Base-by-base conservation (phyloP, 176 grass and related monocot species). In the Oryza australiensis region DNA sequence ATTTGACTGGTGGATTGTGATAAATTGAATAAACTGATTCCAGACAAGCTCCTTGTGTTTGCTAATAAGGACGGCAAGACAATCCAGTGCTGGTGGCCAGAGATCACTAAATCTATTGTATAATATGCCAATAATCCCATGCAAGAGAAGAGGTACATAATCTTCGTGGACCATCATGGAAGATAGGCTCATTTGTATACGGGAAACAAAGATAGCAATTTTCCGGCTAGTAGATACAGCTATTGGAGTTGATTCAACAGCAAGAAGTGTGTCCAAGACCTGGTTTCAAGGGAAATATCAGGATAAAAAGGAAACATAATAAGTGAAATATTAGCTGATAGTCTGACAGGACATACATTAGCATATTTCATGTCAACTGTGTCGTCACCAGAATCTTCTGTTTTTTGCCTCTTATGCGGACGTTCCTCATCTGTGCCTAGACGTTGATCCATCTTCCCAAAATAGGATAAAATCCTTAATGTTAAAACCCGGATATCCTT, bases 61-160 rank as follows among this genome's bases (percentile, higher is more conserved):
- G 62, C 71, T 84, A 73, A 98, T 81, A 67, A 98, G 88, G 74
- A 87, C 62, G 82, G 86, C 67, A 74, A 98, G 88, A 46, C 92
- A 93, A 78, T 88, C 90, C 24, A 93, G 38, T 72, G 86, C 80
- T 68, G 92, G 83, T 73, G 91, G 77, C 95, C 95, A 98, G 45
- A 98, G 79, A 79, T 87, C 83, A 78, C 90, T 89, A 83, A 94
- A 94, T 78, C 95, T 90, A 86, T 94, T 98, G 73, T 93, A 80
- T 26, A 98, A 83, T 23, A 93, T 89, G 68, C 95, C 95, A 76
- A 94, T 73, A 78, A 94, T 81, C 30, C 95, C 95, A 75, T 98
- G 86, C 51, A 98, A 89, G 46, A 98, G 86, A 87, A 92, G 90
- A 81, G 87, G 84, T 87, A 93, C 76, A 32, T 98, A 92, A 14